Conservation (phyloP, 257 asterid species). For the Nicotiana sylvestris region DNA sequence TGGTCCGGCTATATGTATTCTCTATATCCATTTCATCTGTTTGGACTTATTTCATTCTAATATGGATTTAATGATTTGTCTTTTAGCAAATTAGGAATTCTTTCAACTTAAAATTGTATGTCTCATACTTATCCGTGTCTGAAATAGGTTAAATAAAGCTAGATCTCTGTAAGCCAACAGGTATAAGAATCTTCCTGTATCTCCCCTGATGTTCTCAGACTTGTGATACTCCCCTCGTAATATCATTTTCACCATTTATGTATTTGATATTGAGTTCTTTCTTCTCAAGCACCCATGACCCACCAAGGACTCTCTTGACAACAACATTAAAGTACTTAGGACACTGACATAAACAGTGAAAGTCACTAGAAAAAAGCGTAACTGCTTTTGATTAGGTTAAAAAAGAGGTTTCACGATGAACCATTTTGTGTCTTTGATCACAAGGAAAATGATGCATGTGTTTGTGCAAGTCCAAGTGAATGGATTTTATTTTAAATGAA, state of each 20-base stretch:
- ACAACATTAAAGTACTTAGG: background rate
- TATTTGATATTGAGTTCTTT: background rate
- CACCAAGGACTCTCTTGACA: background rate
- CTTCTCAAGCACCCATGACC: background rate
- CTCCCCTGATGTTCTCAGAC: background rate
- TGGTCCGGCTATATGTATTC: background rate
- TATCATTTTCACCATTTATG: background rate
- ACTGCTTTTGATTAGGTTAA: background rate
- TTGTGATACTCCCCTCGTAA: background rate
- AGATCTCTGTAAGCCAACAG: background rate
- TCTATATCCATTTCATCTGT: background rate
- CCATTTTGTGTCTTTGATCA: background rate
- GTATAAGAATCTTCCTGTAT: background rate
- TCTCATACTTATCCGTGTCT: background rate
- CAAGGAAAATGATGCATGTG: background rate
- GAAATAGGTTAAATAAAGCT: background rate
- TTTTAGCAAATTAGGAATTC: background rate
- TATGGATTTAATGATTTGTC: background rate
- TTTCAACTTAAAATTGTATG: background rate
- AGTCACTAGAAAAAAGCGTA: background rate
- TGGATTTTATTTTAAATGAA: background rate
- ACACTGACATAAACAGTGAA: background rate
- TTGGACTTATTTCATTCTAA: background rate
- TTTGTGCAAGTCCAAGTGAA: background rate
- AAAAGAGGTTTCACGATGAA: background rate